Base-by-base conservation (phyloP, 129 eudicot genomes). In the Kitagawia praeruptora region DNA sequence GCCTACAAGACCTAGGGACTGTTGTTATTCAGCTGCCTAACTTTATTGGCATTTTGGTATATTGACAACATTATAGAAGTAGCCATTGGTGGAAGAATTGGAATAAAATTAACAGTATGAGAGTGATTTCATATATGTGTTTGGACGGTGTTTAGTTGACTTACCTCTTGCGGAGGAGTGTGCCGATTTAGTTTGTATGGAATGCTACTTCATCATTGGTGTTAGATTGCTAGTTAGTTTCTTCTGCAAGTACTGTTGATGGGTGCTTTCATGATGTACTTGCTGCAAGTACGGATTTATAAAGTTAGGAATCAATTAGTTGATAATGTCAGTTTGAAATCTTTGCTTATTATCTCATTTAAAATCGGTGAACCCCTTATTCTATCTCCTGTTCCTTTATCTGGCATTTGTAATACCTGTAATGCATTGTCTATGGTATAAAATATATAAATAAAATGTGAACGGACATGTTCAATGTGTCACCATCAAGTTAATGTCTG, bases 401-500 rank as follows among this genome's bases (percentile, higher is more conserved):
- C n/a, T 53, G 18, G 61, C n/a, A 19, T 53, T 18, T 53, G 0
- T 53, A 53, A 53, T n/a, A 53, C 8, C 61, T 53, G 18, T 53
- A 53, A 6, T 19, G 61, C 61, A 19, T 53, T 21, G 6, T 53
- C 25, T 16, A 19, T 53, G 61, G 21, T 53, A 53, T 53, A 4
- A 49, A 15, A 49, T 49, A 4, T 14, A 0, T 44, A 44, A 49
- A 15, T 49, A 49, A 49, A 49, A 15, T 49, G 21, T 4, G 61
- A 53, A 5, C n/a, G 37, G 34, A 23, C 15, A 7, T 61, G 37
- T 61, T n/a, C 13, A n/a, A 61, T 8, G 5, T 61, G 69, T 28
- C 40, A 28, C 69, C 11, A 51, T 74, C 47, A 31, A 47, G 78
- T 67, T 67, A 79, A 79, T 69, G 39, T 47, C 79, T 75, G 45